A percentile compares a stretch with the other conserved stretches of the same genome.
Evolutionary conservation across 2,329 filamentous ascomycete genomes (phyloP).

Genomic region (Macrophomina pseudophaseolina): DNA sequence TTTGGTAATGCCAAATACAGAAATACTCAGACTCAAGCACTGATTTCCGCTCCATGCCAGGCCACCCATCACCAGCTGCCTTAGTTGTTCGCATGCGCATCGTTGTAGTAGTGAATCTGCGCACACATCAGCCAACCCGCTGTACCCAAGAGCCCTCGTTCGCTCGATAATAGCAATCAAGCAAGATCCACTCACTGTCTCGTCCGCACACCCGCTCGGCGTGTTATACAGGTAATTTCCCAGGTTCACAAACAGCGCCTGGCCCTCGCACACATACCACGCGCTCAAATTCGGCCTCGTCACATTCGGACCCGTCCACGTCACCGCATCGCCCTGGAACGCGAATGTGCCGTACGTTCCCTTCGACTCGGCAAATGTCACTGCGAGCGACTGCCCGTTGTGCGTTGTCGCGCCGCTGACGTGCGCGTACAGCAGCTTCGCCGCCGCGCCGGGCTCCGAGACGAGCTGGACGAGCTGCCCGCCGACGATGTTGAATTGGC

Average conservation of each 20-base stretch:
- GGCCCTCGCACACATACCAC: conserved; percentile 63
- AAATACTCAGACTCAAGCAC: background rate
- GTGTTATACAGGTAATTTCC: conserved; percentile 65
- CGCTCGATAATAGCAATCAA: background rate
- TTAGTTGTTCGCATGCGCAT: conserved; percentile 39
- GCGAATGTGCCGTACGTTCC: conserved; percentile 63
- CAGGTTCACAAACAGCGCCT: conserved; percentile 62
- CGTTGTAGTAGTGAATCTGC: conserved; percentile 46
- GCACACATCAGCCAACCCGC: background rate
- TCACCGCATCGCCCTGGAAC: conserved; percentile 63
- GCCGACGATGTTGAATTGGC: conserved; percentile 61
- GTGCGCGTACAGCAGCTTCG: conserved; percentile 42
- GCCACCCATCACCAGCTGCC: background rate
- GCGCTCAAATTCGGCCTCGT: conserved; percentile 61
- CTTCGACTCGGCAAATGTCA: conserved; percentile 57
- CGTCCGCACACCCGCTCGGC: conserved; percentile 62
- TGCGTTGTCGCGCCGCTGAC: conserved; percentile 37
- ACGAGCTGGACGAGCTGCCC: conserved; percentile 64
- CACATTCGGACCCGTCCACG: conserved; percentile 58
- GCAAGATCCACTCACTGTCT: conserved; percentile 46
- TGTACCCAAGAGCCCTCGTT: background rate
- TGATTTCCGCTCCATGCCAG: background rate
- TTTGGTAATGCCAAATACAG: background rate
- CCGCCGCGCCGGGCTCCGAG: conserved; percentile 50
- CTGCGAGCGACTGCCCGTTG: conserved; percentile 48